Base-by-base conservation (phyloP, 495 filamentous ascomycete genomes). In the Cetradonia linearis region DNA sequence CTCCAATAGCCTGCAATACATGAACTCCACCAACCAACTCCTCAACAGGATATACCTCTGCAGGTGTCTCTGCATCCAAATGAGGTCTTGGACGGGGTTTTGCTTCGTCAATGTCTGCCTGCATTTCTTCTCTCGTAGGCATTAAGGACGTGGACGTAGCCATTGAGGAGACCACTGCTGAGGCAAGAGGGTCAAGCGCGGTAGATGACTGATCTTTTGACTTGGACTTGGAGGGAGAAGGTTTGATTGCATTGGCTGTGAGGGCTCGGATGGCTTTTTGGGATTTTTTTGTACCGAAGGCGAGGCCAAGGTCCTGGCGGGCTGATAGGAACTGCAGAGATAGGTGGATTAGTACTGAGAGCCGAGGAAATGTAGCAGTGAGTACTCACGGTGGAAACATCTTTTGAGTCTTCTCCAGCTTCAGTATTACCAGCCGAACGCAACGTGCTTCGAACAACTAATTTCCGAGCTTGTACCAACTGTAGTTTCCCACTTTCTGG, bases 261-360 rank as follows among this genome's bases (percentile, higher is more conserved):
- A 86, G 74, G 36, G 85, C 83, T 30, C 80, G 81, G 61, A 92
- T 83, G 2, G 86, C 86, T 72, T 95, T 95, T 77, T 87, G 86
- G 3, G 94, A 84, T 74, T 94, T 94, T 75, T 89, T 94, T 37
- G 90, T 95, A 64, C 93, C 94, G 74, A 98, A 98, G 53, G 86
- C 84, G 66, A 89, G 81, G 62, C 90, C 93, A 6, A 98, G 85
- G 38, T 83, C 81, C 48, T 81, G 84, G 62, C 82, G 82, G 52
- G 66, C 63, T 25, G 72, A 62, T 20, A 68, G 77, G 76, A 31
- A n/a, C 50, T 42, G 44, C 13, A 18, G 2, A 27, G 7, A 0
- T 7, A n/a, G 18, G n/a, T 33, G 18, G 30, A 54, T 40, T 25
- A 40, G 36, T 28, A 18, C 13, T 3, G 23, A 42, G 42, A 5